phyloP scores from a whole-genome alignment of 2,329 filamentous ascomycete species.

The Escovopsis weberi region DNA sequence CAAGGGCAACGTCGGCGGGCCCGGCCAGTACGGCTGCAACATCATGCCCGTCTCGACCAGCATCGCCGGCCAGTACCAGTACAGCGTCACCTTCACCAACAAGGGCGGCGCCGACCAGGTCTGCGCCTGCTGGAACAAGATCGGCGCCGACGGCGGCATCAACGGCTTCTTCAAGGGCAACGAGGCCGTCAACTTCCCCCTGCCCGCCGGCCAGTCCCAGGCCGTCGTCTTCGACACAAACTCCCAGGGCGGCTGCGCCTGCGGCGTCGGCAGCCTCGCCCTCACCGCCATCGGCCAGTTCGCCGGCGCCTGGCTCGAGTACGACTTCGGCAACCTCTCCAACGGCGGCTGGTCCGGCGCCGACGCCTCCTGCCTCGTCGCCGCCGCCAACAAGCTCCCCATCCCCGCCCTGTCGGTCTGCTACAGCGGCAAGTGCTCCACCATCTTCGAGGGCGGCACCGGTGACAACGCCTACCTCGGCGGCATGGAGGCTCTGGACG shows the following conservation, averaged over 20 bases:
- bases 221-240: conserved; percentile 30
- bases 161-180: conserved; percentile 34
- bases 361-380: conserved; percentile 35
- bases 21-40: conserved; percentile 35
- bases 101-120: conserved; percentile 18
- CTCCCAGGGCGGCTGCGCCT: conserved; percentile 35
- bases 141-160: conserved; percentile 27
- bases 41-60: conserved; percentile 27
- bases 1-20: conserved; percentile 31
- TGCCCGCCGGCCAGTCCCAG: conserved; percentile 23
- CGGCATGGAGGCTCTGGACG: conserved; percentile 23
- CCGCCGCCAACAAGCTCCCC: conserved; percentile 16
- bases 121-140: conserved; percentile 39
- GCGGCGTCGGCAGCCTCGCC: conserved; percentile 19
- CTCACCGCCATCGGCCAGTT: conserved; percentile 25
- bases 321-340: conserved; percentile 29
- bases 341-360: conserved; percentile 36
- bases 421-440: conserved; percentile 26
- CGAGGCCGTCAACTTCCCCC: conserved; percentile 25
- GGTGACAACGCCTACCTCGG: conserved; percentile 24
- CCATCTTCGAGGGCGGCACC: conserved; percentile 20
- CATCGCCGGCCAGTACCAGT: conserved; percentile 27
- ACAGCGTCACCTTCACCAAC: conserved; percentile 27
- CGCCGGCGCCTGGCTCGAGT: conserved; percentile 34
- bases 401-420: conserved; percentile 25